Conservation (phyloP, 2,329 filamentous ascomycete genomes). For the Ascocoryne sarcoides region DNA sequence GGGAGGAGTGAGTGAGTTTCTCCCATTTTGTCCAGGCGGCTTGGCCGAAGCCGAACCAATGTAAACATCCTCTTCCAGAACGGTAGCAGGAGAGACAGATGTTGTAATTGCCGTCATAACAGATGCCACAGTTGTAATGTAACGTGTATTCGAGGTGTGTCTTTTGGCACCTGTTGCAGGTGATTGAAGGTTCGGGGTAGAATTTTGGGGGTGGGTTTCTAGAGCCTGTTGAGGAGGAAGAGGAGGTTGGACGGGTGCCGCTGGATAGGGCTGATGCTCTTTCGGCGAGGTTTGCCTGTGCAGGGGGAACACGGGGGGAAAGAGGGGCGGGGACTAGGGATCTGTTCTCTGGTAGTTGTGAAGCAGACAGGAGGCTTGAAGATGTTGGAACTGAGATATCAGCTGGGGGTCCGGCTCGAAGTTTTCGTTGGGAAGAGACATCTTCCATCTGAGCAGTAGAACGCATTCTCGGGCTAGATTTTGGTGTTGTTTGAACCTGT, state of each 20-base stretch:
- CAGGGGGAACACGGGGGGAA: conserved; percentile 18
- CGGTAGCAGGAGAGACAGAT: conserved; percentile 79
- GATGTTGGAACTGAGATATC: conserved; percentile 18
- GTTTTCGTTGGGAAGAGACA: conserved; percentile 9
- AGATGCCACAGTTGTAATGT: conserved; percentile 73
- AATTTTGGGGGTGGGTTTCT: conserved; percentile 33
- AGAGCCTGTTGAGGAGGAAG: conserved; percentile 25
- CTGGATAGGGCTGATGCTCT: conserved; percentile 24
- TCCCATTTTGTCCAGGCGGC: conserved; percentile 62
- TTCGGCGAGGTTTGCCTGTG: conserved; percentile 19
- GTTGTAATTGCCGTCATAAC: conserved; percentile 63
- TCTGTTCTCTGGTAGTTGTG: conserved; percentile 15
- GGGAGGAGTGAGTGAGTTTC: neutral
- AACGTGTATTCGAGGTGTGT: conserved; percentile 73
- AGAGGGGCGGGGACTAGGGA: conserved; percentile 24
- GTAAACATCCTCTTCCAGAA: conserved; percentile 62
- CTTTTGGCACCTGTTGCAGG: conserved; percentile 62
- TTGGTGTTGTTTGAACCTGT: conserved; percentile 10
- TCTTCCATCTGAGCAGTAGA: conserved; percentile 13
- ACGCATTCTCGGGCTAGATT: conserved; percentile 13
- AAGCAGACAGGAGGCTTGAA: conserved; percentile 10
- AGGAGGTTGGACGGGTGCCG: conserved; percentile 22
- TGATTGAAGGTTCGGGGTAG: conserved; percentile 63
- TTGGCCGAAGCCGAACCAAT: conserved; percentile 84
- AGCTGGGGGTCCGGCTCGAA: conserved; percentile 16